phyloP scores from a whole-genome alignment of 2,329 filamentous ascomycete species.

The Penicillium thymicola region DNA sequence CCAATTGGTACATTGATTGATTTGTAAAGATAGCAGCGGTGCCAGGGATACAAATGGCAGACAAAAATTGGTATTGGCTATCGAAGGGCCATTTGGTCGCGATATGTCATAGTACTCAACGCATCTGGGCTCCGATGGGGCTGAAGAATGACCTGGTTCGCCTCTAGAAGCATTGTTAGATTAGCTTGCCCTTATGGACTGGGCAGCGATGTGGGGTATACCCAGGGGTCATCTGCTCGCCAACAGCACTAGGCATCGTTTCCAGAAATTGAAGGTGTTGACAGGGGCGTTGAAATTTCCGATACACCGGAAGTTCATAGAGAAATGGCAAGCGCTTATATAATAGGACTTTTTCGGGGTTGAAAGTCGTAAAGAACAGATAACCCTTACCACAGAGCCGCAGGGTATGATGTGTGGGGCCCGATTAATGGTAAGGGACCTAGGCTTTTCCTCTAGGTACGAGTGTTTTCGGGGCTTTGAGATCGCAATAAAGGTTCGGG shows the following conservation, averaged over 20 bases:
- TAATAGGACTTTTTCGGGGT: background rate
- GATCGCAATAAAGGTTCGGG: background rate
- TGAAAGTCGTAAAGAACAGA: background rate
- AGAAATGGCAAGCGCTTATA: background rate
- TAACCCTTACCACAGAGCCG: background rate
- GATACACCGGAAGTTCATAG: background rate
- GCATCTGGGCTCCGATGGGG: background rate
- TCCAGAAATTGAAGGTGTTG: background rate
- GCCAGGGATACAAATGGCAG: background rate
- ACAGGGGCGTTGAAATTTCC: background rate
- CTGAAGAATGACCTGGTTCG: background rate
- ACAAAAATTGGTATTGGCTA: background rate
- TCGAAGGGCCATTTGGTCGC: background rate
- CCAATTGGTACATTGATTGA: background rate
- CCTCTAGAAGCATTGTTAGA: background rate
- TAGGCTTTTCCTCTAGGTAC: background rate
- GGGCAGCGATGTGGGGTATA: background rate
- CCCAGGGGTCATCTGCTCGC: background rate
- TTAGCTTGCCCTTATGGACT: background rate
- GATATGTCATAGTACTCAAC: background rate
- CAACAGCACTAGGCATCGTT: background rate
- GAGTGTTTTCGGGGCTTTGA: background rate
- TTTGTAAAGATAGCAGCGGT: background rate
- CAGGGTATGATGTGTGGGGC: background rate
- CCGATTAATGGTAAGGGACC: background rate